These are phyloP conservation scores for Vigna trinervia DNA, from an alignment of 306 rosid genomes.

Conservation along the genomic window DNA sequence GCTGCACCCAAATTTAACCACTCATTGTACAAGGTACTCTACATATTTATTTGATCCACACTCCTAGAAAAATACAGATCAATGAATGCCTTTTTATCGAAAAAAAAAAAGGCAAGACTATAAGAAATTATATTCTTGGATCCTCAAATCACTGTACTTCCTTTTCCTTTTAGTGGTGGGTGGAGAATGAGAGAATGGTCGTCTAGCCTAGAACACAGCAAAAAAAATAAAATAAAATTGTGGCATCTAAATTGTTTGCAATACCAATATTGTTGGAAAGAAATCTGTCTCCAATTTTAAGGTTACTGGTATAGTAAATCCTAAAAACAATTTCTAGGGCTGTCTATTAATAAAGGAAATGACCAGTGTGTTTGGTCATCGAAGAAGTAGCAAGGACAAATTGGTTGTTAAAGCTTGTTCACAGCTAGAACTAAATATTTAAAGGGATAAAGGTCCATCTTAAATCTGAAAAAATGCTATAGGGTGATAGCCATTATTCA, in stretches of 20 bases:
- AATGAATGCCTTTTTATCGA: background rate
- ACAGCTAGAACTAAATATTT: too few species aligned
- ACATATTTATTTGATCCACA: slow-evolving; percentile 10
- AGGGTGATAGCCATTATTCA: too few species aligned
- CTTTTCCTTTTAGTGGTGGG: background rate
- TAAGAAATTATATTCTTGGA: background rate
- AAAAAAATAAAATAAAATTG: background rate
- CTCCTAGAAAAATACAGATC: background rate
- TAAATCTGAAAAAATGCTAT: too few species aligned
- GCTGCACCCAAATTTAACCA: background rate
- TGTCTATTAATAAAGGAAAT: too few species aligned
- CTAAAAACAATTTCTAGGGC: too few species aligned
- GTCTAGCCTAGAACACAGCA: slow-evolving; percentile 13
- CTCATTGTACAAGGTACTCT: background rate
- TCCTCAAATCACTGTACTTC: slow-evolving; percentile 2
- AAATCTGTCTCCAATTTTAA: too few species aligned
- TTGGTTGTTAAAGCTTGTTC: too few species aligned
- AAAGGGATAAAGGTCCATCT: too few species aligned
- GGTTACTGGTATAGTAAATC: too few species aligned
- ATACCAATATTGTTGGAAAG: background rate
- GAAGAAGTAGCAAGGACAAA: too few species aligned
- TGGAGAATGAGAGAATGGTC: slow-evolving; percentile 1
- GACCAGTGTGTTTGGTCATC: too few species aligned
- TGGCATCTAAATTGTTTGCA: slow-evolving; percentile 24
- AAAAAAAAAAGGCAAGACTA: background rate